Conservation (phyloP, 345 rosid species). For the Citrus sp. region DNA sequence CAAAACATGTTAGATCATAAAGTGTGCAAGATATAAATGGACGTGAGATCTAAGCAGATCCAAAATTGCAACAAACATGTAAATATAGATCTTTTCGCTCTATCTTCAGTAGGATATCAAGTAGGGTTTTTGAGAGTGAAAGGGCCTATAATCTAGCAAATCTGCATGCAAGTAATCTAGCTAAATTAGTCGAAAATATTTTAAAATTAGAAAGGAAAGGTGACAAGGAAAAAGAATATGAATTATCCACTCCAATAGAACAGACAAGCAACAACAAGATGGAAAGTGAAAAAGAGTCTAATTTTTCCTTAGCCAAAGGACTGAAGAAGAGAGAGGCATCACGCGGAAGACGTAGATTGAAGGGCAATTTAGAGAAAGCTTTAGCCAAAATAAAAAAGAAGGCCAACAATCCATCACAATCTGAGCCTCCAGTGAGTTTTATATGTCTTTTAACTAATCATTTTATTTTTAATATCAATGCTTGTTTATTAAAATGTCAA, state of each 20-base stretch:
- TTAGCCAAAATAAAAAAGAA: neutral
- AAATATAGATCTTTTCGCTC: no score
- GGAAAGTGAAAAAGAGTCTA: no score
- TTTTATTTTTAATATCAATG: no score
- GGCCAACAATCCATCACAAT: neutral
- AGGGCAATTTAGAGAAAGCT: neutral
- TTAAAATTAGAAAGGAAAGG: no score
- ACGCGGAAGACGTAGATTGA: neutral
- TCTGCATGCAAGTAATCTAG: no score
- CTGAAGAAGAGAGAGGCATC: neutral
- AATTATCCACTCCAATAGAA: neutral
- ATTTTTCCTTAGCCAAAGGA: neutral
- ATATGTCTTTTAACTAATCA: neutral
- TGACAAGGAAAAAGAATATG: neutral
- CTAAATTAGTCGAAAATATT: no score
- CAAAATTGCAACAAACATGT: no score
- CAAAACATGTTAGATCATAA: no score
- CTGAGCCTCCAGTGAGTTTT: neutral
- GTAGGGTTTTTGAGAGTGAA: neutral
- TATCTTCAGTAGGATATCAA: no score
- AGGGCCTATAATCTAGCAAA: neutral
- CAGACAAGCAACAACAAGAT: neutral
- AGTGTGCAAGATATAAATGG: no score
- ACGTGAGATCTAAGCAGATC: no score
- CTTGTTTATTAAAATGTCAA: no score